These are phyloP conservation scores for Saccharomyces hybrid DNA, from an alignment of 1,139 yeast species.

Conservation along the genomic window DNA sequence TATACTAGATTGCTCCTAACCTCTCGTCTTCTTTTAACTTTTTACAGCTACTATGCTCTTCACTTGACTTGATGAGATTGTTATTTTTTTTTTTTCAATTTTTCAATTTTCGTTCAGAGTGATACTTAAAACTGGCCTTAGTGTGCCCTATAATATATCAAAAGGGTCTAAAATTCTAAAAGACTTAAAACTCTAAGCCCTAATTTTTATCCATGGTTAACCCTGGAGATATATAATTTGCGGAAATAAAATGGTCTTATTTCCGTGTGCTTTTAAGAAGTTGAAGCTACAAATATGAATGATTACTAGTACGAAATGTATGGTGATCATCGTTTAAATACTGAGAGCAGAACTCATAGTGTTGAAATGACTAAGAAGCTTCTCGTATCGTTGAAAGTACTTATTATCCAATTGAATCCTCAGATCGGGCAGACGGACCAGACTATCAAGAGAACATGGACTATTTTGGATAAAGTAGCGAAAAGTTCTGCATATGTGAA, in stretches of 20 bases:
- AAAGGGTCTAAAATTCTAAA: neutral
- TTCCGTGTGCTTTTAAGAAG: too few species aligned
- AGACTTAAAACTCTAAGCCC: neutral
- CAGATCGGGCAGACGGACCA: conserved; percentile 50
- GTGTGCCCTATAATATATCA: neutral
- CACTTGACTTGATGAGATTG: too few species aligned
- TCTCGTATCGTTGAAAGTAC: conserved; percentile 45
- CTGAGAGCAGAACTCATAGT: neutral
- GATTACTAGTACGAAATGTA: too few species aligned
- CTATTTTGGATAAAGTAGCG: conserved; percentile 21
- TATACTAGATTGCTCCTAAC: neutral
- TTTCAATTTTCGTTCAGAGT: neutral
- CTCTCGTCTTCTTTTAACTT: neutral
- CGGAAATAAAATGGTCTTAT: too few species aligned
- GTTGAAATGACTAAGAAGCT: conserved; percentile 7
- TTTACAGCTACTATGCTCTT: neutral
- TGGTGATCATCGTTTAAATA: neutral
- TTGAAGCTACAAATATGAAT: too few species aligned
- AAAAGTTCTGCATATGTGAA: conserved; percentile 14
- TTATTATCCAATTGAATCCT: conserved; percentile 65
- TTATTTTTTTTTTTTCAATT: neutral
- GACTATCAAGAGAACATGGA: conserved; percentile 45
- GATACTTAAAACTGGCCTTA: neutral
- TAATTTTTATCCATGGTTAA: too few species aligned
- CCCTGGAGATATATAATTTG: too few species aligned